phyloP scores from a whole-genome alignment of 305 asterid species.

The Coffea humblotiana region DNA sequence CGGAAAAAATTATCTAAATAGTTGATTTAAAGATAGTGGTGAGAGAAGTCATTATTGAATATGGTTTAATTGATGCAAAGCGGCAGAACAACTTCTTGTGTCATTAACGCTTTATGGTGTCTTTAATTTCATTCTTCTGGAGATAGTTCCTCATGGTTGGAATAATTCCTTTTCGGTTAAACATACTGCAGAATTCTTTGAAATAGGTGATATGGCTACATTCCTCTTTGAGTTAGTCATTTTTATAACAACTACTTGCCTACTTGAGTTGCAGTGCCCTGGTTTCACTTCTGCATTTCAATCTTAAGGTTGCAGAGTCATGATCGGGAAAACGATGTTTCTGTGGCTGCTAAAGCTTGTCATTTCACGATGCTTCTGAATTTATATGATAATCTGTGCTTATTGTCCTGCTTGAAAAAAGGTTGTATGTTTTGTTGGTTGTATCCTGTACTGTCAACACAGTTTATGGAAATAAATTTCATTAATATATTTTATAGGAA shows the following conservation, averaged over 20 bases:
- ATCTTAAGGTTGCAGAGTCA: not conserved
- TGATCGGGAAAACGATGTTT: not conserved
- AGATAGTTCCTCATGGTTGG: not conserved
- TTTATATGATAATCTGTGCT: too few species aligned
- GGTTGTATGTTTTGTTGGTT: too few species aligned
- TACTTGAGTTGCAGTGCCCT: not conserved
- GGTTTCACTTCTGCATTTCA: not conserved
- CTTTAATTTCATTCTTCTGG: not conserved
- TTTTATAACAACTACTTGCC: not conserved
- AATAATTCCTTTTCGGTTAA: not conserved
- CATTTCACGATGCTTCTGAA: too few species aligned
- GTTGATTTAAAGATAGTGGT: not conserved
- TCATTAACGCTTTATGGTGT: not conserved
- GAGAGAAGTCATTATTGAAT: too few species aligned
- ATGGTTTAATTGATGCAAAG: too few species aligned
- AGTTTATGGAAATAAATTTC: not conserved
- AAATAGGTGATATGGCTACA: not conserved
- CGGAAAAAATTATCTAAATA: not conserved
- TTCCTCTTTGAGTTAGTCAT: not conserved
- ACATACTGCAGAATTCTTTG: not conserved
- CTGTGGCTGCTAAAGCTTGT: not conserved
- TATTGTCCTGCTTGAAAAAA: too few species aligned
- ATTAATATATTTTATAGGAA: not conserved
- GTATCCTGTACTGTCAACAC: too few species aligned
- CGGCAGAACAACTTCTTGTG: not conserved